phyloP scores from a whole-genome alignment of 176 grass and related monocot species.

The Musa beccarii region DNA sequence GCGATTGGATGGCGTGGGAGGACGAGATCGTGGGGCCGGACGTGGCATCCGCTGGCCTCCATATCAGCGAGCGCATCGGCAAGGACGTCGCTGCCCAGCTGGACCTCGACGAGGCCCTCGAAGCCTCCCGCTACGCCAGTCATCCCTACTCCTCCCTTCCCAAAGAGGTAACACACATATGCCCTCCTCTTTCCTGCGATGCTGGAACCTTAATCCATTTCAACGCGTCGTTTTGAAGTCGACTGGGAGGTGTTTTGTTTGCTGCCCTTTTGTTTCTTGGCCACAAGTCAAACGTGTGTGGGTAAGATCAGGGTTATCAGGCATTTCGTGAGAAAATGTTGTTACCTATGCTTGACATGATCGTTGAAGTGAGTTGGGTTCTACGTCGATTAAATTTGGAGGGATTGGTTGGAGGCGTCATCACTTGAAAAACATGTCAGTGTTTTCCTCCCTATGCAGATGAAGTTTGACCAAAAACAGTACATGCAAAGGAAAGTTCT shows the following conservation, averaged over 20 bases:
- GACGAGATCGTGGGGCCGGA: slow-evolving; percentile 82
- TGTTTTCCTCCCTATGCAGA: too few relatives aligned
- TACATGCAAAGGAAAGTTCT: too few relatives aligned
- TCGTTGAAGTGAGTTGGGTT: too few relatives aligned
- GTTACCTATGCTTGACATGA: too few relatives aligned
- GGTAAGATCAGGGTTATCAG: too few relatives aligned
- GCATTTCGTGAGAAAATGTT: too few relatives aligned
- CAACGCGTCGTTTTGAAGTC: neutral
- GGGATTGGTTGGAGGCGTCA: too few relatives aligned
- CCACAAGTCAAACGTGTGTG: too few relatives aligned
- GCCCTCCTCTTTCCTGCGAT: neutral
- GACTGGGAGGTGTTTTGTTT: neutral
- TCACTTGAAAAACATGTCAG: too few relatives aligned
- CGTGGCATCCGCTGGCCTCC: slow-evolving; percentile 76
- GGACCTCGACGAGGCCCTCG: slow-evolving; percentile 88
- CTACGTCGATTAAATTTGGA: too few relatives aligned
- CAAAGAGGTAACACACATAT: slow-evolving; percentile 51
- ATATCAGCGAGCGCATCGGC: slow-evolving; percentile 82
- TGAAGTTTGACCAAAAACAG: too few relatives aligned
- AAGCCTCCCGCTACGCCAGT: slow-evolving; percentile 92
- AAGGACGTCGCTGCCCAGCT: slow-evolving; percentile 63
- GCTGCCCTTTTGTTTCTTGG: neutral
- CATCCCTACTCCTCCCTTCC: slow-evolving; percentile 85
- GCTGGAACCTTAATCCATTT: neutral
- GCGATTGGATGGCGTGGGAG: slow-evolving; percentile 63